Percentiles rank a stretch among this genome's conserved stretches.
phyloP scores from a whole-genome alignment of 1,139 yeast genomes.

The Suhomyces guaymorum region DNA sequence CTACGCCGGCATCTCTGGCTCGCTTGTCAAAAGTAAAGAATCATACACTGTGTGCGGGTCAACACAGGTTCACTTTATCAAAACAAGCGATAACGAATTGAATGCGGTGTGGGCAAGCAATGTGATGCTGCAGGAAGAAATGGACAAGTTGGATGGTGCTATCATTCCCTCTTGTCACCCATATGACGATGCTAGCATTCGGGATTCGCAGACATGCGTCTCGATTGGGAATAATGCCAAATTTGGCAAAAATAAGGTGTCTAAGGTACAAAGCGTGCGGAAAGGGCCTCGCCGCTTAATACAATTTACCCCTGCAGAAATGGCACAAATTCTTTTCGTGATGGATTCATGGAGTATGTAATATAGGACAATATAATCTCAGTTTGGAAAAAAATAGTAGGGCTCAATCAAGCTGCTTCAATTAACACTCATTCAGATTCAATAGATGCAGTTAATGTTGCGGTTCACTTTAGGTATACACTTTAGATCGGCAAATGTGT shows the following conservation, averaged over 20 bases:
- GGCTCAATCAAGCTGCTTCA: too few species aligned
- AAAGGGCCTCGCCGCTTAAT: constrained; percentile 1
- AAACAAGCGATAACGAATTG: too few species aligned
- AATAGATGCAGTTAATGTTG: too few species aligned
- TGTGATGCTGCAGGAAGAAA: constrained; percentile 3
- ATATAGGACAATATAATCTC: not conserved
- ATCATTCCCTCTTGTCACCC: constrained; percentile 16
- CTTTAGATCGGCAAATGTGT: too few species aligned
- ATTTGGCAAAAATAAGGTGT: not conserved
- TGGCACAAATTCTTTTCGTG: not conserved
- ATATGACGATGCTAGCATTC: constrained; percentile 13
- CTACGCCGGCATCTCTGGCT: constrained; percentile 15
- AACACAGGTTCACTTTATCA: constrained; percentile 15
- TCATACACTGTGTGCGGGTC: constrained; percentile 13
- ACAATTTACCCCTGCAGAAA: not conserved
- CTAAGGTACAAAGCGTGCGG: not conserved
- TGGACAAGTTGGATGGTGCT: constrained; percentile 12
- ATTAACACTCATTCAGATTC: too few species aligned
- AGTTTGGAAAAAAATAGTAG: too few species aligned
- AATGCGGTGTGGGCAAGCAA: constrained; percentile 14
- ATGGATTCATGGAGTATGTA: not conserved
- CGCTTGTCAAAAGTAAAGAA: constrained; percentile 7
- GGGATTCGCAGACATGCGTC: not conserved
- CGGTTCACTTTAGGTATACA: too few species aligned
- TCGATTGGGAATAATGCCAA: not conserved